phyloP scores from a whole-genome alignment of 768 basidiomycete genomes.

The Tephrocybe rancida region DNA sequence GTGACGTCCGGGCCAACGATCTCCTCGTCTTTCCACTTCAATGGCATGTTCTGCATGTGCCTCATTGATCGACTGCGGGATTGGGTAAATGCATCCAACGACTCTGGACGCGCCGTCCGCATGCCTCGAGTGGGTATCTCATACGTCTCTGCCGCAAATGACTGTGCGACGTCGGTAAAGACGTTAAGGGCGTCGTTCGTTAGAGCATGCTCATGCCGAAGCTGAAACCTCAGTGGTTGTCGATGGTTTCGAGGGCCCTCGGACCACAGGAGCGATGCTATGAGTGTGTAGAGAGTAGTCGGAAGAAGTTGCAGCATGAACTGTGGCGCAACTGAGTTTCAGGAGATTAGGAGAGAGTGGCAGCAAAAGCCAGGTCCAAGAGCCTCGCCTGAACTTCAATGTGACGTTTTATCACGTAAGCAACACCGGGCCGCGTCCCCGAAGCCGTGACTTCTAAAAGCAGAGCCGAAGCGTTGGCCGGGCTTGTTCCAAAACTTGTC shows the following conservation, averaged over 20 bases:
- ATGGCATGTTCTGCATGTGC: constrained; percentile 36
- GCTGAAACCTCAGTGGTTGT: constrained; percentile 52
- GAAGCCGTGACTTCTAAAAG: too few relatives aligned
- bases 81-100: constrained; percentile 36
- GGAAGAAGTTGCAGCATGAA: constrained; percentile 41
- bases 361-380: too few relatives aligned
- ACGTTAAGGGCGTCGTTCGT: constrained; percentile 56
- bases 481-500: too few relatives aligned
- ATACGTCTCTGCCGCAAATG: constrained; percentile 37
- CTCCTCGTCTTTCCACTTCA: constrained; percentile 68
- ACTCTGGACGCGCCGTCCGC: constrained; percentile 49
- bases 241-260: constrained; percentile 28
- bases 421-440: too few relatives aligned
- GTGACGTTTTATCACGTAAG: too few relatives aligned
- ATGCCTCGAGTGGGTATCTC: constrained; percentile 41
- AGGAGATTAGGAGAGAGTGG: too few relatives aligned
- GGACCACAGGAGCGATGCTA: constrained; percentile 45
- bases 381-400: too few relatives aligned
- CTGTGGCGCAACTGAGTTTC: background rate
- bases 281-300: constrained; percentile 39
- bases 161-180: constrained; percentile 53
- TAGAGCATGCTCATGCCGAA: constrained; percentile 67
- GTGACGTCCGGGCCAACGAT: constrained; percentile 71
- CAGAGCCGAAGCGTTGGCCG: too few relatives aligned
- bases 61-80: constrained; percentile 39